Percentiles rank a stretch among this genome's conserved stretches.
Conservation (phyloP, 805 yeast species). For the Starmerella scarabaei region DNA sequence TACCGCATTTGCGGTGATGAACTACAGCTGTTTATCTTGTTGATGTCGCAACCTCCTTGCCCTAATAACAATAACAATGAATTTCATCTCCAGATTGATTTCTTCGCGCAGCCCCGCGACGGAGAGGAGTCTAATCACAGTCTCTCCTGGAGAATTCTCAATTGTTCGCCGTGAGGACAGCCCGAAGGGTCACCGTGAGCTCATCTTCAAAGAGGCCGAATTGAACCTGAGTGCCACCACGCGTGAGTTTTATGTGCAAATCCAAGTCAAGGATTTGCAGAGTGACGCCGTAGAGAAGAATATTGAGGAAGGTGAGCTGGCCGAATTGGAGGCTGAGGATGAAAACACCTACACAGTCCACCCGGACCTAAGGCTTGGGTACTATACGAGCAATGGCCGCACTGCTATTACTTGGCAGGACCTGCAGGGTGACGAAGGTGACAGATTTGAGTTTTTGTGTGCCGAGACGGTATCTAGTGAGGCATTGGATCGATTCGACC, state of each 20-base stretch:
- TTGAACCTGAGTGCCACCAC: slow-evolving; percentile 58
- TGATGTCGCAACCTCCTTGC: too few relatives aligned
- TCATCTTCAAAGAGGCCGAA: slow-evolving; percentile 59
- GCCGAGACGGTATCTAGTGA: slow-evolving; percentile 39
- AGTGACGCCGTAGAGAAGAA: slow-evolving; percentile 44
- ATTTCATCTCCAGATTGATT: slow-evolving; percentile 19
- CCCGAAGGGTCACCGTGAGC: slow-evolving; percentile 75
- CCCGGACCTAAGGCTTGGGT: slow-evolving; percentile 44
- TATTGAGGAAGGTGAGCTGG: slow-evolving; percentile 34
- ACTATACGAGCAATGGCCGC: slow-evolving; percentile 41
- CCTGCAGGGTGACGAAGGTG: slow-evolving; percentile 74
- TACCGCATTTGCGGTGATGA: too few relatives aligned
- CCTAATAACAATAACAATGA: too few relatives aligned
- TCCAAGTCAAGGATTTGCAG: slow-evolving; percentile 54
- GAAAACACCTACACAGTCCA: slow-evolving; percentile 50
- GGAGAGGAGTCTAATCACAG: slow-evolving; percentile 43
- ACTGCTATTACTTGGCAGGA: slow-evolving; percentile 68
- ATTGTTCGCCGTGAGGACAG: slow-evolving; percentile 62
- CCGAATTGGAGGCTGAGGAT: slow-evolving; percentile 20
- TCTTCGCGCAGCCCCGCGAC: slow-evolving; percentile 7
- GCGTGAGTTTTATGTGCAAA: slow-evolving; percentile 51
- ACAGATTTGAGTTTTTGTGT: slow-evolving; percentile 65
- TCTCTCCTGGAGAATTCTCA: slow-evolving; percentile 70
- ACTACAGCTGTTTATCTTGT: too few relatives aligned
- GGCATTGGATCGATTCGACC: slow-evolving; percentile 48